These are phyloP conservation scores for Diaporthe nobilis DNA, from an alignment of 2,329 filamentous ascomycete genomes.

Conservation along the genomic window DNA sequence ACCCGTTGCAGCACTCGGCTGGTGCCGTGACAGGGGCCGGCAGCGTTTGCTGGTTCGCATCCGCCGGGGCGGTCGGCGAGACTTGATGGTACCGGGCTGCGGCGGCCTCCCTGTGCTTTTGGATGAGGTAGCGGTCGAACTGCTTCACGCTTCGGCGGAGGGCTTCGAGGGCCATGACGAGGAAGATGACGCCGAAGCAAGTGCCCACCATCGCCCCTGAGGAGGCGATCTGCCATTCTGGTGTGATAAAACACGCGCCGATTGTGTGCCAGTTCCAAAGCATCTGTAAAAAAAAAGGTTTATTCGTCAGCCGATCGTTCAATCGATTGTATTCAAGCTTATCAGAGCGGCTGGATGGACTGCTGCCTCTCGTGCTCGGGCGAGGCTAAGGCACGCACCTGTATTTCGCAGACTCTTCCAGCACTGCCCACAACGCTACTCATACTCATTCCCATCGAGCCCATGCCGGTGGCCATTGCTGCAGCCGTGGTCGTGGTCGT, in stretches of 20 bases:
- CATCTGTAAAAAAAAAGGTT: slow-evolving; percentile 53
- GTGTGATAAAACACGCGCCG: slow-evolving; percentile 73
- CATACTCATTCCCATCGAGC: slow-evolving; percentile 33
- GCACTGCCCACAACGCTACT: slow-evolving; percentile 21
- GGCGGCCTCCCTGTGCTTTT: slow-evolving; percentile 56
- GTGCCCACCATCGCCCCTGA: slow-evolving; percentile 82
- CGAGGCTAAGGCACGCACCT: background rate
- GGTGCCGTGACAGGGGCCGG: slow-evolving; percentile 31
- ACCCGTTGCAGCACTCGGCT: slow-evolving; percentile 4
- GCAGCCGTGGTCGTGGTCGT: background rate
- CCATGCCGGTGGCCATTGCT: background rate
- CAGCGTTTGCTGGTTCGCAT: background rate
- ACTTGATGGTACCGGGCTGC: slow-evolving; percentile 45
- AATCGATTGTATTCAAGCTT: too few species aligned
- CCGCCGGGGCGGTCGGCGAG: slow-evolving; percentile 33
- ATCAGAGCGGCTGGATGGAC: accelerated
- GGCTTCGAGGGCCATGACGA: slow-evolving; percentile 80
- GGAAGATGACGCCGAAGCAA: slow-evolving; percentile 83
- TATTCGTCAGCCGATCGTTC: background rate
- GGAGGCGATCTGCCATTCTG: slow-evolving; percentile 78
- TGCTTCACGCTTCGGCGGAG: slow-evolving; percentile 80
- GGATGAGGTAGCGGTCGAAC: slow-evolving; percentile 77
- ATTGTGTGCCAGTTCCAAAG: slow-evolving; percentile 61
- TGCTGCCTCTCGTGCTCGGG: background rate
- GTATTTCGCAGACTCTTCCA: slow-evolving; percentile 28